phyloP scores from a whole-genome alignment of 2,329 filamentous ascomycete species.

The Aspergillus sp. region DNA sequence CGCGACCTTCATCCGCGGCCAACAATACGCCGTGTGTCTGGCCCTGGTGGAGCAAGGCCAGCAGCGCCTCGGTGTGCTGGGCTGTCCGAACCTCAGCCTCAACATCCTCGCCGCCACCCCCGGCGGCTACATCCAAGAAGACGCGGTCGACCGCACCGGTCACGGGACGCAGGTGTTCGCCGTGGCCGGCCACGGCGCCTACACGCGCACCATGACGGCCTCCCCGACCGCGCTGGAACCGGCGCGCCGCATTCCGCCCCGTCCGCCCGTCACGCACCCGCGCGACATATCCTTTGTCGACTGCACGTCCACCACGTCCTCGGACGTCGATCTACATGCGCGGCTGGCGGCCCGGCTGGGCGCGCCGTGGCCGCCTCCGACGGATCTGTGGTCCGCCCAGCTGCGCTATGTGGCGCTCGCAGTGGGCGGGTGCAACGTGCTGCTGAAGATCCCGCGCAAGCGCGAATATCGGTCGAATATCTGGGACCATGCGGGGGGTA shows the following conservation, averaged over 20 bases:
- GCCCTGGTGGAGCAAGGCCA: conserved; percentile 57
- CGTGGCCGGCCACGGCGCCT: conserved; percentile 46
- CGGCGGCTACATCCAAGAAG: conserved; percentile 27
- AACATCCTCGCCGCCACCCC: too few relatives aligned
- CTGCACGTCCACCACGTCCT: conserved; percentile 33
- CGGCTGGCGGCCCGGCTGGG: conserved; percentile 40
- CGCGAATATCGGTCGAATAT: conserved; percentile 47
- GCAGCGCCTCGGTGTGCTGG: conserved; percentile 60
- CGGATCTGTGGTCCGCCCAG: conserved; percentile 53
- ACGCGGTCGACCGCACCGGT: conserved; percentile 44
- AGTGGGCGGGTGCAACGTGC: conserved; percentile 49
- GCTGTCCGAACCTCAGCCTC: conserved; percentile 60
- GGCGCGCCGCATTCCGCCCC: conserved; percentile 29
- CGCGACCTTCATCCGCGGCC: conserved; percentile 58
- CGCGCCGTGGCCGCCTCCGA: conserved; percentile 46
- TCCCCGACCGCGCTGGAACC: conserved; percentile 28
- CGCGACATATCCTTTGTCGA: conserved; percentile 48
- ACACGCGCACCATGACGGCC: conserved; percentile 38
- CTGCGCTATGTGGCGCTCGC: conserved; percentile 55
- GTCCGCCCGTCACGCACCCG: conserved; percentile 23
- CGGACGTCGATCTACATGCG: conserved; percentile 40
- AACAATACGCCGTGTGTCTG: conserved; percentile 64
- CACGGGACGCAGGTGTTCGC: conserved; percentile 53
- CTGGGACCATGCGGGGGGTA: conserved; percentile 59
- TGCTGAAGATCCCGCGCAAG: conserved; percentile 49